phyloP scores from a whole-genome alignment of 169 alveolate genomes.

The Fabrea salina region DNA sequence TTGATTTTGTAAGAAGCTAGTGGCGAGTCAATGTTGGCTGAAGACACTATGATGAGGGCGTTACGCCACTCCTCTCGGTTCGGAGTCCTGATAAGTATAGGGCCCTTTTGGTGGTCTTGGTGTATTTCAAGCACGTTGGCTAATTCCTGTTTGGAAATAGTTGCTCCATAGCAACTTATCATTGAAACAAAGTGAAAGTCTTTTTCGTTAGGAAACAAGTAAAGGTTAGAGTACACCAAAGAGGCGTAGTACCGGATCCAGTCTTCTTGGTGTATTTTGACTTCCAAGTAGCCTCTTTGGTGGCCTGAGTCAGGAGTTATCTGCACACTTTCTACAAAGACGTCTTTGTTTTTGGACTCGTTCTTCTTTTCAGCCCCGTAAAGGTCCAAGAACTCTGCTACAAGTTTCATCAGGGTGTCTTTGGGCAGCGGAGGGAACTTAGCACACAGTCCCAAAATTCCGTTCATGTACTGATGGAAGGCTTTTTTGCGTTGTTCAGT shows the following conservation, averaged over 20 bases:
- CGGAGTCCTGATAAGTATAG: neutral
- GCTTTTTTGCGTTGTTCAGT: neutral
- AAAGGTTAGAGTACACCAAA: neutral
- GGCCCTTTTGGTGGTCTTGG: neutral
- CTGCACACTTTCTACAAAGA: neutral
- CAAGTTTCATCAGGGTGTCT: neutral
- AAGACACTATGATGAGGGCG: neutral
- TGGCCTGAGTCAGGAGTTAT: neutral
- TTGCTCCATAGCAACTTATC: neutral
- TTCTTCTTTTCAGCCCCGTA: neutral
- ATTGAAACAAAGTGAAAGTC: neutral
- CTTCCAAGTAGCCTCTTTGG: neutral
- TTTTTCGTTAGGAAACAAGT: neutral
- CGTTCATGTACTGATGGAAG: neutral
- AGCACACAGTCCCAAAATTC: neutral
- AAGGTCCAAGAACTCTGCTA: neutral
- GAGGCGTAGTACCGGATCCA: slow-evolving; percentile 16
- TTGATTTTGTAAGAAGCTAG: neutral
- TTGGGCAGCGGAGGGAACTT: neutral
- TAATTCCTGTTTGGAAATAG: neutral
- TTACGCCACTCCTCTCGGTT: neutral
- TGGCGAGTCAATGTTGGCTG: neutral
- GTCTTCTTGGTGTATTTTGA: neutral
- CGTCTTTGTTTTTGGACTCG: neutral
- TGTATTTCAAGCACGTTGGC: neutral